Conservation (phyloP, 768 basidiomycete genomes). For the Tephrocybe sp. region DNA sequence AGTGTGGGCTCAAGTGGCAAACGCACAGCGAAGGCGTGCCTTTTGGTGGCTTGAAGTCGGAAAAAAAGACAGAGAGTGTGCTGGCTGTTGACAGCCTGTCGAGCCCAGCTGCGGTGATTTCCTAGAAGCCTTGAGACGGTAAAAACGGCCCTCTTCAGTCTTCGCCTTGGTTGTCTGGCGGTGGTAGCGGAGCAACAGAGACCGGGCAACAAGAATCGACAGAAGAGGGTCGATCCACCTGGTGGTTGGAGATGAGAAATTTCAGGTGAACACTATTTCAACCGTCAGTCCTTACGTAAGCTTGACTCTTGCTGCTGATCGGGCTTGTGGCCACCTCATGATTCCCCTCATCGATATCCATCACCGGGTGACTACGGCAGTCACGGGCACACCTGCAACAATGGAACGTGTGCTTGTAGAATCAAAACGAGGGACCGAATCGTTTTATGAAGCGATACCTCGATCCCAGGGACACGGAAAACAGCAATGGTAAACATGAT, state of each 20-base stretch:
- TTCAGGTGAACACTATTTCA: slow-evolving; percentile 18
- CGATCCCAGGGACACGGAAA: too few relatives aligned
- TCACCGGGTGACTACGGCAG: too few relatives aligned
- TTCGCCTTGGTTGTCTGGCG: slow-evolving; percentile 37
- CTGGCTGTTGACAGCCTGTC: slow-evolving; percentile 27
- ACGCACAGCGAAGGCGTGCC: slow-evolving; percentile 95
- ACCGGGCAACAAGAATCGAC: slow-evolving; percentile 51
- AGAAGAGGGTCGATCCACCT: slow-evolving; percentile 52
- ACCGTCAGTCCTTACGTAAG: slow-evolving; percentile 15
- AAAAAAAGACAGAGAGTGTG: slow-evolving; percentile 30
- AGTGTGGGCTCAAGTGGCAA: slow-evolving; percentile 47
- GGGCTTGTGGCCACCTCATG: slow-evolving; percentile 1
- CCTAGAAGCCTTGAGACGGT: slow-evolving; percentile 20
- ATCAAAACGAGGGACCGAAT: too few relatives aligned
- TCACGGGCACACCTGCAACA: not conserved
- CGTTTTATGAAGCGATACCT: too few relatives aligned
- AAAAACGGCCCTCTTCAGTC: slow-evolving; percentile 44
- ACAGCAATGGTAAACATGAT: too few relatives aligned
- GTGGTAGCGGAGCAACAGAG: slow-evolving; percentile 30
- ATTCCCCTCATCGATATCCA: not conserved
- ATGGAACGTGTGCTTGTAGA: not conserved
- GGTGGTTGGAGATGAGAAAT: slow-evolving; percentile 32
- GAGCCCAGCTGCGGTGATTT: slow-evolving; percentile 31
- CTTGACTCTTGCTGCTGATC: slow-evolving; percentile 7
- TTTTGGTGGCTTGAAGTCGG: slow-evolving; percentile 53